A percentile compares a stretch with the other conserved stretches of the same genome.
phyloP scores from a whole-genome alignment of 2,329 filamentous ascomycete species.

The Diaporthe helianthi region DNA sequence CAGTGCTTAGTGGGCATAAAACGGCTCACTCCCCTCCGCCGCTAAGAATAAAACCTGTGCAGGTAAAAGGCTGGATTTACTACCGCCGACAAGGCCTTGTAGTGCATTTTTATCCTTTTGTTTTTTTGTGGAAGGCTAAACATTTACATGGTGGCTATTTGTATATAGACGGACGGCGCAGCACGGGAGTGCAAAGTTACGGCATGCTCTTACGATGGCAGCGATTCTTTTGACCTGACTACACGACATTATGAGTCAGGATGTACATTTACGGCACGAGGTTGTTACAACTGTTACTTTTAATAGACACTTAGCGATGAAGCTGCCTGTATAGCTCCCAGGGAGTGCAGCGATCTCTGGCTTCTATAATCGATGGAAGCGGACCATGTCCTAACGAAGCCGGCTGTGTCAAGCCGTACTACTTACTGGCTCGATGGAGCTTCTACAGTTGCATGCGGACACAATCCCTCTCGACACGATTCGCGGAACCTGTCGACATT shows the following conservation, averaged over 20 bases:
- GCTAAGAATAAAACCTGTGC: background rate
- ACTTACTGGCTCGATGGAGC: background rate
- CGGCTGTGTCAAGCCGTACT: background rate
- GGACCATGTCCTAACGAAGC: background rate
- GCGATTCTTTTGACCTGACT: conserved; percentile 3
- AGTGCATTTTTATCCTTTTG: conserved; percentile 3
- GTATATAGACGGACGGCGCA: conserved; percentile 26
- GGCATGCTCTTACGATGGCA: conserved; percentile 11
- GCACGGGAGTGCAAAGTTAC: background rate
- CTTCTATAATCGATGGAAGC: background rate
- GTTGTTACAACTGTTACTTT: conserved; percentile 1
- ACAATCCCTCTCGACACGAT: background rate
- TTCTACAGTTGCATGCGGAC: background rate
- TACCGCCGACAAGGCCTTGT: background rate
- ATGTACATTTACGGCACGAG: conserved; percentile 13
- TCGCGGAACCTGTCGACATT: too few species aligned
- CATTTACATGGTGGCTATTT: conserved; percentile 7
- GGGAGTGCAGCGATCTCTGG: background rate
- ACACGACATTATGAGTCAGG: background rate
- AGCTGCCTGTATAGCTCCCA: too few species aligned
- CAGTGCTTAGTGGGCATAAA: background rate
- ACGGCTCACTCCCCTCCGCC: background rate
- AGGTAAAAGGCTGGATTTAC: background rate
- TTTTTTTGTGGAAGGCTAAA: background rate
- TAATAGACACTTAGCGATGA: conserved; percentile 13